Conservation (phyloP, 2,329 filamentous ascomycete species). For the Fusarium verrucosum region DNA sequence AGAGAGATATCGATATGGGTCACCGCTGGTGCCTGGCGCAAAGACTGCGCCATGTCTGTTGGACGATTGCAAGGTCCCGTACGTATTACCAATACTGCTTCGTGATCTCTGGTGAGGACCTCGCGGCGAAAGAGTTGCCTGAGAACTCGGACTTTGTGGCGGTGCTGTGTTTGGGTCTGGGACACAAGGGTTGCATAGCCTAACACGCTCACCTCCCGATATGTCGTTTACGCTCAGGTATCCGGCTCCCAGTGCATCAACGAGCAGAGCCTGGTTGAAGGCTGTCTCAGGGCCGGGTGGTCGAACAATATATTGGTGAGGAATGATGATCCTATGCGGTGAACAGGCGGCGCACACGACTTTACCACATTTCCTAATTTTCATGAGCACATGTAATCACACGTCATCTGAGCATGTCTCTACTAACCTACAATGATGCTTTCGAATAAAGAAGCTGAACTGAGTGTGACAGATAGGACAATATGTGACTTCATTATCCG, state of each 20-base stretch:
- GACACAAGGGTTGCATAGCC: conserved; percentile 70
- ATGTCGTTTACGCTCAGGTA: conserved; percentile 57
- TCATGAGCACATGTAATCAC: conserved; percentile 23
- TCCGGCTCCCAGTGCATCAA: conserved; percentile 52
- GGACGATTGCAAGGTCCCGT: conserved; percentile 43
- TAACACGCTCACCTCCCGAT: conserved; percentile 65
- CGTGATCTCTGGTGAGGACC: conserved; percentile 57
- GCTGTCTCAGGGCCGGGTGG: conserved; percentile 65
- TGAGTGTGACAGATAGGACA: conserved; percentile 85
- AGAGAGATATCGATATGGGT: conserved; percentile 49
- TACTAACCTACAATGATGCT: conserved; percentile 87
- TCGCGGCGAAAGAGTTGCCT: conserved; percentile 49
- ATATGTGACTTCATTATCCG: conserved; percentile 80
- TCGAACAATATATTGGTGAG: conserved; percentile 89
- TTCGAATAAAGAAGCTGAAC: conserved; percentile 87
- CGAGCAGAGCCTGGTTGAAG: conserved; percentile 49
- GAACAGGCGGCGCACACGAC: conserved; percentile 93
- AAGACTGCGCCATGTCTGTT: conserved; percentile 52
- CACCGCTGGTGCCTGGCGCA: conserved; percentile 45
- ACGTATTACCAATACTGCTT: conserved; percentile 53
- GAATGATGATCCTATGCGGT: conserved; percentile 93
- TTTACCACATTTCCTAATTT: conserved; percentile 82
- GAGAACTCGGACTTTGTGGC: conserved; percentile 55
- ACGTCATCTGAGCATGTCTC: neutral
- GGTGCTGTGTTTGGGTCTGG: conserved; percentile 69